Base-by-base conservation (phyloP, 192 early-diverging fungal genomes). In the Linnemannia hyalina region DNA sequence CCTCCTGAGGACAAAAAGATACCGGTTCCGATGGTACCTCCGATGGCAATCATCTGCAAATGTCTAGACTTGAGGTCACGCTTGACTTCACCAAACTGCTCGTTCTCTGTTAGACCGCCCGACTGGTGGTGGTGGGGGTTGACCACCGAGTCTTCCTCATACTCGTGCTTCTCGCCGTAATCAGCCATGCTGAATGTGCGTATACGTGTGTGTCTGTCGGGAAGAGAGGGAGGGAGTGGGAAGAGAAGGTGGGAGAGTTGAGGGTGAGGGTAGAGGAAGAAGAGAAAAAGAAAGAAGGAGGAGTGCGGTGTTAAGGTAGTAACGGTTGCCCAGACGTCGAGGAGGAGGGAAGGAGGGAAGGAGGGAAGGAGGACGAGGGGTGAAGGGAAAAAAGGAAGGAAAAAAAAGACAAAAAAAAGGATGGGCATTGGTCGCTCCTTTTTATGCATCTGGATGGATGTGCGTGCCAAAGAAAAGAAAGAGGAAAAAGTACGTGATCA, bases 1-100 rank as follows among this genome's bases (percentile, higher is more conserved):
- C 90, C 89, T 76, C 95, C 97, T 70, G 94, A 94, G 22, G 96
- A 95, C 74, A 96, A 89, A 74, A 96, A 96, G 52, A 96, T 89
- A 26, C 95, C 95, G 11, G 95, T 96, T n/a, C 94, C 84, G 41
- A 86, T 86, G 68, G 84, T 86, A n/a, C 95, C 97, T 81, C 95
- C 96, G 26, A 98, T 93, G 38, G 96, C 94, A 73, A 97, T 94
- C 90, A 92, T 91, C 69, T 91, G 88, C 89, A 96, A 89, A 83
- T 96, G 95, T 9, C 95, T 89, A 44, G 93, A 90, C 80, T 94
- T 94, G 63, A 96, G 90, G 68, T 88, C 91, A 44, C 95, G 91
- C 74, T 94, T 89, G 46, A 94, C 90, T 49, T 83, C 57, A 38
- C 88, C 82, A 70, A 82, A 82, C 32, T 74, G 80, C 6, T 85